Percentiles rank a stretch among this genome's conserved stretches.
phyloP scores from a whole-genome alignment of 768 basidiomycete species.

The Collybia nuda region DNA sequence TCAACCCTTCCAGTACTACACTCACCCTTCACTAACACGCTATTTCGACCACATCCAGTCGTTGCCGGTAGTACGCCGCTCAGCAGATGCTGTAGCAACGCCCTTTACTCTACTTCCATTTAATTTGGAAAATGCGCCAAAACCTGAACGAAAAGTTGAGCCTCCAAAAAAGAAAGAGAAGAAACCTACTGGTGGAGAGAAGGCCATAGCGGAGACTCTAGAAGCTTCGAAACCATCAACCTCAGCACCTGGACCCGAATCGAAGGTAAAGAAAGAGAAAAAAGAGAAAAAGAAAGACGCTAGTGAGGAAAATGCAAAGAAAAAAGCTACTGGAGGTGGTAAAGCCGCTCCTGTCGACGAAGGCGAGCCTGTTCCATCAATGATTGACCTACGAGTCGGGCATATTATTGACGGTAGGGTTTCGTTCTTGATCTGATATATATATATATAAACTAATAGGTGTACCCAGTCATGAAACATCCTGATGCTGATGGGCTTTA shows the following conservation, averaged over 20 bases:
- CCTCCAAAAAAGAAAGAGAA: conserved; percentile 80
- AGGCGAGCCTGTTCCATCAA: conserved; percentile 87
- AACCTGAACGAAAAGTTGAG: conserved; percentile 68
- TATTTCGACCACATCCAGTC: conserved; percentile 96
- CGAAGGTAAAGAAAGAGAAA: conserved; percentile 57
- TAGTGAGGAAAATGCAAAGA: conserved; percentile 33
- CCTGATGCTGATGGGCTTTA: conserved; percentile 99
- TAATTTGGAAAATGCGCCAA: conserved; percentile 76
- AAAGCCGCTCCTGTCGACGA: conserved; percentile 56
- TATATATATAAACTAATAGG: conserved; percentile 1
- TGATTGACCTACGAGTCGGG: conserved; percentile 96
- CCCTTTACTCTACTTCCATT: conserved; percentile 61
- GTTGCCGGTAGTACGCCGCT: conserved; percentile 56
- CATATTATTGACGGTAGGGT: conserved; percentile 84
- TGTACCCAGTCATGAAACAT: conserved; percentile 80
- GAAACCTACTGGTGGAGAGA: conserved; percentile 29
- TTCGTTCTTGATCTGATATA: neutral
- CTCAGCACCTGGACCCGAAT: conserved; percentile 29
- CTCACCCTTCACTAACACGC: conserved; percentile 80
- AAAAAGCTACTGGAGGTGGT: conserved; percentile 39
- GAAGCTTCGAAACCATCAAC: conserved; percentile 20
- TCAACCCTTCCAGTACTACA: conserved; percentile 70
- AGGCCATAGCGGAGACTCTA: conserved; percentile 26
- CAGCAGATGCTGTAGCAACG: conserved; percentile 48
- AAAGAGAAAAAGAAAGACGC: conserved; percentile 54